Conservation (phyloP, 2,329 filamentous ascomycete genomes). For the Pseudogymnoascus sp. region DNA sequence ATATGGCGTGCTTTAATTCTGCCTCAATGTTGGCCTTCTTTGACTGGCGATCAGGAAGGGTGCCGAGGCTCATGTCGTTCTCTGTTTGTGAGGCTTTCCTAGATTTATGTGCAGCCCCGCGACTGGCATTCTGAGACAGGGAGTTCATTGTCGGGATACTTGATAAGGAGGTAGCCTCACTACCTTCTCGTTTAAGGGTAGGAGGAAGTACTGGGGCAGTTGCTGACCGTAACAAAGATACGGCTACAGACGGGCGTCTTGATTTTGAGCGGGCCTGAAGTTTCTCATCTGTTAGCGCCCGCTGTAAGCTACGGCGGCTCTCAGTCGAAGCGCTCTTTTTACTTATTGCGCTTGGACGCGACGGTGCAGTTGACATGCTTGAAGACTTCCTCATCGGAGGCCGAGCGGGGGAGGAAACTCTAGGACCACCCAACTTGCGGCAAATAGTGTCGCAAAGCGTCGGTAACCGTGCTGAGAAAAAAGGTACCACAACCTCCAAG, state of each 20-base stretch:
- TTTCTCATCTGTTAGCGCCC: conserved; percentile 53
- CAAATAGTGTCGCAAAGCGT: conserved; percentile 62
- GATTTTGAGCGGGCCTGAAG: conserved; percentile 42
- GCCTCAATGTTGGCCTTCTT: conserved; percentile 61
- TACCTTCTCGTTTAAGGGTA: conserved; percentile 59
- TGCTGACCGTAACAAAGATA: conserved; percentile 60
- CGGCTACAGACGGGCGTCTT: conserved; percentile 47
- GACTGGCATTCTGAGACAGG: conserved; percentile 29
- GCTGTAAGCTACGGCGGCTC: conserved; percentile 47
- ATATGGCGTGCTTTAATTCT: conserved; percentile 66
- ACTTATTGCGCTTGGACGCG: conserved; percentile 43
- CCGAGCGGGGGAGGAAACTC: conserved; percentile 48
- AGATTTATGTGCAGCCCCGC: conserved; percentile 30
- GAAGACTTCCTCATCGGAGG: conserved; percentile 39
- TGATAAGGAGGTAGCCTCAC: conserved; percentile 48
- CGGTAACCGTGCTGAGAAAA: conserved; percentile 70
- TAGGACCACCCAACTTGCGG: conserved; percentile 67
- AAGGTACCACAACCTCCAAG: conserved; percentile 70
- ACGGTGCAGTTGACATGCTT: conserved; percentile 32
- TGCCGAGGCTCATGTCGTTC: conserved; percentile 42
- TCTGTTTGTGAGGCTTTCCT: conserved; percentile 42
- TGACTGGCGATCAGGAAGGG: conserved; percentile 42
- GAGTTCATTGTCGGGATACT: conserved; percentile 39
- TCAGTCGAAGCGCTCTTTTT: conserved; percentile 39
- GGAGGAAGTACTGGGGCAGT: conserved; percentile 52